Conservation (phyloP, 805 yeast genomes). For the Monosporozyma yasuniensis region DNA sequence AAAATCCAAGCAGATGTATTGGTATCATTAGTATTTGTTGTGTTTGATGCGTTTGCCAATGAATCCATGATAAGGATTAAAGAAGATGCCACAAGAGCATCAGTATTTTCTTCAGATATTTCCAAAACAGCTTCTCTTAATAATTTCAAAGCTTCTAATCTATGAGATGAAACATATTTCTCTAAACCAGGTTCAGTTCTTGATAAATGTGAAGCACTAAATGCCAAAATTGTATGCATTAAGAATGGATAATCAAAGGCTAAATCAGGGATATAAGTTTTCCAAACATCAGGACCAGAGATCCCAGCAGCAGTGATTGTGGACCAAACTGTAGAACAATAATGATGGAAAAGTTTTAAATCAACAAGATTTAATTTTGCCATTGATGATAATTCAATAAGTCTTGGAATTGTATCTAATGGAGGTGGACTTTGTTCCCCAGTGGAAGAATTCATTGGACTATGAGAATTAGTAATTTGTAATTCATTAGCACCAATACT, state of each 20-base stretch:
- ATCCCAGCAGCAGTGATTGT: constrained; percentile 89
- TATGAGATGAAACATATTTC: constrained; percentile 71
- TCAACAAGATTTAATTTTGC: constrained; percentile 60
- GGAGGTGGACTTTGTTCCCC: neutral
- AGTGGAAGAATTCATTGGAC: constrained; percentile 1
- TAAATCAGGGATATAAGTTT: constrained; percentile 73
- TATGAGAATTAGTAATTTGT: neutral
- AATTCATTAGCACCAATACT: neutral
- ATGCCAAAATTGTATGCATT: constrained; percentile 87
- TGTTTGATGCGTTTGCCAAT: constrained; percentile 74
- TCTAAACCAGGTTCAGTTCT: constrained; percentile 69
- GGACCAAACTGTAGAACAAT: constrained; percentile 72
- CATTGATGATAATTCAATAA: constrained; percentile 14
- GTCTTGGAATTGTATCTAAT: constrained; percentile 3
- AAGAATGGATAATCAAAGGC: constrained; percentile 83
- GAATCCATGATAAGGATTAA: constrained; percentile 87
- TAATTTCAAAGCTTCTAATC: constrained; percentile 77
- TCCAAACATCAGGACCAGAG: constrained; percentile 74
- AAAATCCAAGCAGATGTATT: constrained; percentile 82
- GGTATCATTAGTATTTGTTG: constrained; percentile 15
- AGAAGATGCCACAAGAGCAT: constrained; percentile 88
- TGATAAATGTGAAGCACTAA: constrained; percentile 85
- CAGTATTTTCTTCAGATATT: constrained; percentile 77
- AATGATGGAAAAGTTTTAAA: constrained; percentile 76
- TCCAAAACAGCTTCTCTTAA: constrained; percentile 79